Base-by-base conservation (phyloP, 805 yeast species). In the Candida easanensis region DNA sequence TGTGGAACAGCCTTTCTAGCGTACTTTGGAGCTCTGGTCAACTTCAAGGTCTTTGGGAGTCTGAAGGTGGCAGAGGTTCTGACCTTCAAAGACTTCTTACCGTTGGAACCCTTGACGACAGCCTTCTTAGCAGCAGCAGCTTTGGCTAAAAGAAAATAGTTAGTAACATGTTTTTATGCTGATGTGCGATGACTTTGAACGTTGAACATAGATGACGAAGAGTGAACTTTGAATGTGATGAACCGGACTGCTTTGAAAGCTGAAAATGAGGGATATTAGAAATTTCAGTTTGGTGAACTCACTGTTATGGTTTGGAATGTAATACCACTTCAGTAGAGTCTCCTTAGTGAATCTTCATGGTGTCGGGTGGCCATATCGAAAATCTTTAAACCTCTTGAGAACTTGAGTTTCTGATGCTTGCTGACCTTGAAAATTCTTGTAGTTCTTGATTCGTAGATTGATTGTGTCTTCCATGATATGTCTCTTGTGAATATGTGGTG, bases 101-200 rank as follows among this genome's bases (percentile, higher is more conserved):
- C 80, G 82, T 88, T 84, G 65, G 91, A 80, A 77, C 99, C 99
- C 79, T 91, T 93, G 70, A 85, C 84, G 75, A 88, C 97, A 73
- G 97, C 93, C 82, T 91, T 93, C 84, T 93, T 89, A 74, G 99
- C 98, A 75, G 87, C 80, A 71, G 88, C 79, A 77, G 99, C 99
- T 81, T 93, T 86, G 58, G 74, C 73, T 67, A 52, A 35, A 33
- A 13, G 13, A 18, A 8, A 22, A 22, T 33, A 41, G 54, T 54
- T 51, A 55, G 63, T 51, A 52, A 37, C 82, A 58, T 91, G 98
- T 26, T 15, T 28, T 10, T 20, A n/a, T n/a, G n/a, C n/a, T 22
- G n/a, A 23, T 10, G 17, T 20, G 14, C 11, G 25, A 20, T 34
- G 37, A 23, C 23, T 16, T n/a, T 15, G 18, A 31, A 13, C 8